Percentiles rank a stretch among this genome's conserved stretches.
phyloP scores from a whole-genome alignment of 257 asterid species.

The Petunia secreta region DNA sequence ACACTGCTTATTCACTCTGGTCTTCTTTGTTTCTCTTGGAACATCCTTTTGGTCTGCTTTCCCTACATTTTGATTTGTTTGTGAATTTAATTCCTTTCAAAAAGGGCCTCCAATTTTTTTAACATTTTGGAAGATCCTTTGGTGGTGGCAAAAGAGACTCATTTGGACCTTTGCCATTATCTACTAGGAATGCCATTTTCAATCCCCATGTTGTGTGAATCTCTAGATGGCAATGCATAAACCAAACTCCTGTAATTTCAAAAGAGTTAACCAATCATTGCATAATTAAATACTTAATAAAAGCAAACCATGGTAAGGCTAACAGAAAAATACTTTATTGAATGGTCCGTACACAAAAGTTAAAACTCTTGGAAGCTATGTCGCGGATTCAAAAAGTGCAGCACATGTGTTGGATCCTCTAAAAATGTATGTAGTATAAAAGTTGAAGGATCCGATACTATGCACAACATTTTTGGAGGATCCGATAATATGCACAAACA shows the following conservation, averaged over 20 bases:
- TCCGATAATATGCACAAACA: conserved; percentile 37
- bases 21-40: not conserved
- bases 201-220: conserved; percentile 94
- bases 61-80: not conserved
- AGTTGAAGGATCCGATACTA: too few relatives aligned
- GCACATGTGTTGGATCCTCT: too few relatives aligned
- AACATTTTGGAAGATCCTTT: conserved; percentile 77
- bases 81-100: not conserved
- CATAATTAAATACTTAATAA: too few relatives aligned
- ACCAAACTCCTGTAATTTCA: conserved; percentile 68
- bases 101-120: not conserved
- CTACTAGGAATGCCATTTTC: conserved; percentile 87
- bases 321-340: not conserved
- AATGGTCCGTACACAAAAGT: not conserved
- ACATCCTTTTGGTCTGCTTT: not conserved
- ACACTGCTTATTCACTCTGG: not conserved
- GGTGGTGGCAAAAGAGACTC: conserved; percentile 79
- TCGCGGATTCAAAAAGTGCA: too few relatives aligned
- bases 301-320: not conserved
- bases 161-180: conserved; percentile 72
- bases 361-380: not conserved
- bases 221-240: conserved; percentile 92
- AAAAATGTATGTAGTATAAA: too few relatives aligned
- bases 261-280: not conserved
- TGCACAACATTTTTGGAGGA: too few relatives aligned